phyloP scores from a whole-genome alignment of 73 alveolate genomes.

The Tetrahymena malaccensis region DNA sequence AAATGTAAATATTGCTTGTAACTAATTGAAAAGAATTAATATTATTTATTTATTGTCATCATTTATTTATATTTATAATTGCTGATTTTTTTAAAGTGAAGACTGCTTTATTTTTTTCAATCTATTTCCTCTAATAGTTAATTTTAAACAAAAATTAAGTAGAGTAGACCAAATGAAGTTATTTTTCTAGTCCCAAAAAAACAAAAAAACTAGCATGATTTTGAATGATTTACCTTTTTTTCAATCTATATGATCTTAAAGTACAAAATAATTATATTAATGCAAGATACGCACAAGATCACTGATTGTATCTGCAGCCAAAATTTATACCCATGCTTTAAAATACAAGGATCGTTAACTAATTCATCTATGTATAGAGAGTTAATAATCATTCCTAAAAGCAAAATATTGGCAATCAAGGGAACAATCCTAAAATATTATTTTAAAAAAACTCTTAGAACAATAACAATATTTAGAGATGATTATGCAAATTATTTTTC shows the following conservation, averaged over 20 bases:
- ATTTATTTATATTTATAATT: too few species aligned
- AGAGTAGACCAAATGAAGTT: not conserved
- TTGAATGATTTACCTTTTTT: not conserved
- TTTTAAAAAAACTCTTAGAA: not conserved
- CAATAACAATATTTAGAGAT: too few species aligned
- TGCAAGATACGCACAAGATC: not conserved
- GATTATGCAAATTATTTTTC: not conserved
- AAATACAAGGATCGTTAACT: not conserved
- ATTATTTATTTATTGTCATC: not conserved
- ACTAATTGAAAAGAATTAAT: not conserved
- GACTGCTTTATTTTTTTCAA: not conserved
- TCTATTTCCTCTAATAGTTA: not conserved
- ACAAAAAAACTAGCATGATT: not conserved
- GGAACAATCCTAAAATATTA: not conserved
- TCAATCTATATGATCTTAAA: not conserved
- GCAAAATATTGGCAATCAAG: not conserved
- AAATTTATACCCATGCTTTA: not conserved
- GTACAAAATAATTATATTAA: not conserved
- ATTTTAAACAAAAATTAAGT: not conserved
- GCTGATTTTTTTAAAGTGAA: not conserved
- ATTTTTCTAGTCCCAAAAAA: not conserved
- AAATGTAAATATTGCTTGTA: not conserved
- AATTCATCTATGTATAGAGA: not conserved
- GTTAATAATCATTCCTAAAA: not conserved
- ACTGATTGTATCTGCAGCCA: not conserved